Percentiles rank a stretch among this genome's conserved stretches.
Conservation (phyloP, 2,329 filamentous ascomycete genomes). For the Ilyonectria destructans region DNA sequence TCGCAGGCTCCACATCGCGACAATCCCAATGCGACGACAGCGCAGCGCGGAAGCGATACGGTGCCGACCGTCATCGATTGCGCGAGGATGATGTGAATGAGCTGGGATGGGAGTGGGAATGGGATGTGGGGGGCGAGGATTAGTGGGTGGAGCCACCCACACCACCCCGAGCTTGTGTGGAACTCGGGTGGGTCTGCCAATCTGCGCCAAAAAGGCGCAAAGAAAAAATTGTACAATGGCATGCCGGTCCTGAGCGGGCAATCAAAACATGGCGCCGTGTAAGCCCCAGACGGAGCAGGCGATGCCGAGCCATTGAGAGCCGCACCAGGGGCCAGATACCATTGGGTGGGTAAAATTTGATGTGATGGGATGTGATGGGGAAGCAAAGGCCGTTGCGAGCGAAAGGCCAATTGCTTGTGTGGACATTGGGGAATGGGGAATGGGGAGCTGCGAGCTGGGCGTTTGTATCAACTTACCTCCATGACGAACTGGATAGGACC, state of each 20-base stretch:
- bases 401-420: not conserved
- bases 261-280: conserved; percentile 36
- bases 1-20: conserved; percentile 45
- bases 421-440: conserved; percentile 1
- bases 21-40: conserved; percentile 24
- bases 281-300: conserved; percentile 5
- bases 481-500: conserved; percentile 96
- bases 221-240: conserved; percentile 44
- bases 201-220: conserved; percentile 50
- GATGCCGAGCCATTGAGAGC: conserved; percentile 31
- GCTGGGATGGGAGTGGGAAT: conserved; percentile 38
- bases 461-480: conserved; percentile 73
- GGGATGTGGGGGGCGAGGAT: conserved; percentile 6
- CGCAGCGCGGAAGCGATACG: conserved; percentile 27
- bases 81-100: conserved; percentile 19
- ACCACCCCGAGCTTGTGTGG: conserved; percentile 53
- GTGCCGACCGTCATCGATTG: conserved; percentile 34
- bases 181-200: conserved; percentile 46
- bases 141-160: conserved; percentile 48
- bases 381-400: not conserved
- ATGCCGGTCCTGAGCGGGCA: conserved; percentile 23
- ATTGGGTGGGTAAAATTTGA: not conserved
- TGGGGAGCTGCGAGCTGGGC: not conserved
- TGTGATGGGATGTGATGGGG: not conserved
- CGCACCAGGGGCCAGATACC: conserved; percentile 1